Conservation (phyloP, 2,329 filamentous ascomycete genomes). For the Aspergillus sp. region DNA sequence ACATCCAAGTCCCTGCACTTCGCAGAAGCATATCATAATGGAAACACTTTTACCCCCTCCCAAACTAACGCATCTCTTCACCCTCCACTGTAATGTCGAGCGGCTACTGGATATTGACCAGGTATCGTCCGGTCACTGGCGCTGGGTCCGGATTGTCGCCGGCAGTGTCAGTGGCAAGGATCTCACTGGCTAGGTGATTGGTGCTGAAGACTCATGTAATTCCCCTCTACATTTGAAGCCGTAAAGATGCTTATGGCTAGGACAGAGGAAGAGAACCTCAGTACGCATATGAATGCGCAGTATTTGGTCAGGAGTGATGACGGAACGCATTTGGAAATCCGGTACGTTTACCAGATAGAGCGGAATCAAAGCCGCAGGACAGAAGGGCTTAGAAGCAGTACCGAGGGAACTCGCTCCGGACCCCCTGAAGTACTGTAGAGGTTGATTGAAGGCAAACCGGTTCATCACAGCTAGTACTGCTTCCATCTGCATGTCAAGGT, state of each 20-base stretch:
- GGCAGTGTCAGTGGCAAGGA: slow-evolving; percentile 16
- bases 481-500: slow-evolving; percentile 22
- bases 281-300: slow-evolving; percentile 21
- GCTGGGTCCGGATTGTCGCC: slow-evolving; percentile 18
- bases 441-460: slow-evolving; percentile 19
- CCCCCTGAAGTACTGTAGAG: slow-evolving; percentile 19
- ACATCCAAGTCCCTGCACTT: too few relatives aligned
- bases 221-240: background rate
- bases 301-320: slow-evolving; percentile 23
- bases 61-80: slow-evolving; percentile 16
- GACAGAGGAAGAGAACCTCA: slow-evolving; percentile 22
- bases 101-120: slow-evolving; percentile 20
- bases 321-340: slow-evolving; percentile 19
- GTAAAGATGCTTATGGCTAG: slow-evolving; percentile 4
- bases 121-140: slow-evolving; percentile 19
- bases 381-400: slow-evolving; percentile 5
- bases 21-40: slow-evolving; percentile 6
- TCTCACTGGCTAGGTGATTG: slow-evolving; percentile 18
- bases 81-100: slow-evolving; percentile 17
- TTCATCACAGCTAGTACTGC: slow-evolving; percentile 20
- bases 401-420: slow-evolving; percentile 21
- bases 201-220: slow-evolving; percentile 23
- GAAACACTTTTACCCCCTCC: slow-evolving; percentile 15
- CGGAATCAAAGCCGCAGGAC: too few relatives aligned
- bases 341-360: slow-evolving; percentile 5